Evolutionary conservation across 2,329 filamentous ascomycete species (phyloP), one percentile per base, ranked within the genome.

Genomic region (Pseudogymnoascus sp.): DNA sequence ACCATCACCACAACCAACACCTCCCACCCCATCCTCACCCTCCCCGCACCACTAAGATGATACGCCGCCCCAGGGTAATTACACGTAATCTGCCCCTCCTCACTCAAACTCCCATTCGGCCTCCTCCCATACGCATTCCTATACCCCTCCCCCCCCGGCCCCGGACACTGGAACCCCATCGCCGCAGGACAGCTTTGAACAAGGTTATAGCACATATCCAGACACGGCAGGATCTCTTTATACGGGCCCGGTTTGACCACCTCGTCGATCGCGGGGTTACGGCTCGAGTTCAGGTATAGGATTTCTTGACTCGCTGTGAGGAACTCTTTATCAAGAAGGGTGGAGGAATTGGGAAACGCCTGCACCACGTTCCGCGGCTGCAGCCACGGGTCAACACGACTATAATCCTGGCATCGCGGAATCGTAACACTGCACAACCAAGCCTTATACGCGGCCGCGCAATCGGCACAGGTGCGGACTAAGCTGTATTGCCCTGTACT

Each of bases 341-440:
- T 70, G 0, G 82, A 82, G n/a, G 87, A 86, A 70, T 95, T 88
- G 15, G 87, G 81, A 68, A 92, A 93, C 0, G 81, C 69, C 63
- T 87, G 84, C 33, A 80, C 84, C 60, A 91, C 82, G 69, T 93
- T 94, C 52, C 94, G 88, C 18, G 81, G 78, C 64, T 86, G 83
- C 8, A 72, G 75, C 65, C 79, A 73, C 1, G 78, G 60, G 12
- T 79, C 77, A 1, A 73, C 69, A 58, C 80, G 83, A 59, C 81
- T 83, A 69, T 89, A 94, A 75, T 97, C 93, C 70, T 90, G 87
- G 77, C 94, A 99, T 31, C 92, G 89, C 1, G 94, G 94, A 65
- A 99, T 94, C 13, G 86, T 88, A 29, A 97, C 92, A 25, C 90
- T 89, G 77, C 94, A 99, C 18, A 99, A 86, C 94, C 94, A 99